Base-by-base conservation (phyloP, 1,139 yeast species). In the Suhomyces taliae region DNA sequence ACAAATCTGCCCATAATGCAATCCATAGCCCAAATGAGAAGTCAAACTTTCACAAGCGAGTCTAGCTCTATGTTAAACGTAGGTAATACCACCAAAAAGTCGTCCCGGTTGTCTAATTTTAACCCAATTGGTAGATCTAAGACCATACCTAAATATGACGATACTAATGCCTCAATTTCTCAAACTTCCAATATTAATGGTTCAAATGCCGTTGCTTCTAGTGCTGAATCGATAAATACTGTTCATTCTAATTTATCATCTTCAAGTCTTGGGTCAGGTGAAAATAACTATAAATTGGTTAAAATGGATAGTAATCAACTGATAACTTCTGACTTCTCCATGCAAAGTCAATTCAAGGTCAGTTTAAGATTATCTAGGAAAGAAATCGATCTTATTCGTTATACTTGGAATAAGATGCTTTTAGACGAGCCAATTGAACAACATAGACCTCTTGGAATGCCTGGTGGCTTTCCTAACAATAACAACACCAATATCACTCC, bases 241-340 rank as follows among this genome's bases (percentile, higher is more conserved):
- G 12, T 40, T 5, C 49, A 46, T 32, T 27, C 41, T 24, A 43
- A 43, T 35, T 31, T 36, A 6, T 51, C 55, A 2, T 46, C 49
- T 10, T 40, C 51, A 15, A 46, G 52, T 6, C 35, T 53, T n/a
- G 41, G 40, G 7, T 51, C 56, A 11, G 48, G 50, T 12, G 49
- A 48, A 36, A 46, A 39, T 9, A 60, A 62, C 39, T 69, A 69
- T 46, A 62, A 77, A 50, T 54, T 82, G 3, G 76, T 74, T 0
- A 64, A 59, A 32, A 69, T 78, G 59, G 82, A 81, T 12, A 67
- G 77, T 27, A 69, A 69, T 44, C 60, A 73, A 4, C 84, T 90
- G 77, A 54, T 65, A 9, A 65, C 61, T 42, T 62, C 67, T 44
- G 61, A 51, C 56, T 56, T 60, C 49, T 66, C 59, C 45, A 45